Conservation (phyloP, 108 stramenopile species). For the Chaetoceros tenuissimus region DNA sequence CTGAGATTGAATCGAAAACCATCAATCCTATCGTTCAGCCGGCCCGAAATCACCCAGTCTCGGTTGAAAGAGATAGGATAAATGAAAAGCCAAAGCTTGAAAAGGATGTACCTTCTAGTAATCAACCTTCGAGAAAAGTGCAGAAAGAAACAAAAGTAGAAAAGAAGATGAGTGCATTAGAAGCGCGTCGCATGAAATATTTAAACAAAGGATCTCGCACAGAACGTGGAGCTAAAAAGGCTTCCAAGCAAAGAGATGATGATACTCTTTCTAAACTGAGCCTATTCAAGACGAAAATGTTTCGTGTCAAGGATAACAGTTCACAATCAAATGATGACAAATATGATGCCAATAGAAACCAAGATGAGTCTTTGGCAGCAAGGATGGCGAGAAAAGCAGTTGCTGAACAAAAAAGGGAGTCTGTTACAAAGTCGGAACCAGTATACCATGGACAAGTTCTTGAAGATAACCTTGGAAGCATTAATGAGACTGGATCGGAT, state of each 20-base stretch:
- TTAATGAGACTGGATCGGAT: constrained; percentile 6
- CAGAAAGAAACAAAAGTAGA: not conserved
- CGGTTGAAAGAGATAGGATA: not conserved
- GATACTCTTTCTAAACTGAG: constrained; percentile 57
- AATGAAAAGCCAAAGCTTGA: no score
- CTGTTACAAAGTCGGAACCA: not conserved
- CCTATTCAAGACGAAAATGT: constrained; percentile 57
- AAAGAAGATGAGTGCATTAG: constrained; percentile 35
- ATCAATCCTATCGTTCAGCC: not conserved
- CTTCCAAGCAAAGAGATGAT: constrained; percentile 40
- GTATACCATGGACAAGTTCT: constrained; percentile 48
- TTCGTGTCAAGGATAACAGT: constrained; percentile 12
- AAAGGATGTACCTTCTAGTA: not conserved
- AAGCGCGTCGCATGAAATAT: constrained; percentile 62
- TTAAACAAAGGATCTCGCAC: constrained; percentile 21
- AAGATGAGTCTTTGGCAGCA: constrained; percentile 44
- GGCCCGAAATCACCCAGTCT: not conserved
- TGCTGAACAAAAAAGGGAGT: constrained; percentile 13
- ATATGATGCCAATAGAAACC: not conserved
- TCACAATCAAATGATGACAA: constrained; percentile 1
- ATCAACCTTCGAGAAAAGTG: not conserved
- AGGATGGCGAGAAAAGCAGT: constrained; percentile 42
- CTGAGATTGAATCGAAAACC: not conserved
- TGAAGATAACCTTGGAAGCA: constrained; percentile 25
- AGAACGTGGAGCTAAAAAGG: constrained; percentile 22